Conservation (phyloP, 148 eudicot genomes). For the Suaeda aralocaspica region DNA sequence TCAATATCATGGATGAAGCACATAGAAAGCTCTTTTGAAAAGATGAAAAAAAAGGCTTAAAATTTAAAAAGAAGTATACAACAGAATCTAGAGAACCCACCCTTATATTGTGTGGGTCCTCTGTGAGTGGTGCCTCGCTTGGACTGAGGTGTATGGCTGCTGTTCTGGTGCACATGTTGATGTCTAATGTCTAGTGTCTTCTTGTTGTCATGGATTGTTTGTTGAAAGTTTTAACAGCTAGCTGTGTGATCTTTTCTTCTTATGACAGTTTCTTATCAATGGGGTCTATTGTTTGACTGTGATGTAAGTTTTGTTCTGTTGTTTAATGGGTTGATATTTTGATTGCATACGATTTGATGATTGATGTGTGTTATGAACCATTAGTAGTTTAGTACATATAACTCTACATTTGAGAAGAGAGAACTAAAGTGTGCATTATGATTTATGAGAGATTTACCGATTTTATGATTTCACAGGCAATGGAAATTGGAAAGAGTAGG, state of each 20-base stretch:
- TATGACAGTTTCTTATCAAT: background rate
- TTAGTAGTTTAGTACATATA: too few species aligned
- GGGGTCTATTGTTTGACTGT: background rate
- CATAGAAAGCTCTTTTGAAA: too few species aligned
- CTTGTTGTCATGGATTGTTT: slow-evolving; percentile 6
- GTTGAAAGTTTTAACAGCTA: background rate
- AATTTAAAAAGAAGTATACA: too few species aligned
- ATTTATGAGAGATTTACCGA: too few species aligned
- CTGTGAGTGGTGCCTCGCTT: slow-evolving; percentile 2
- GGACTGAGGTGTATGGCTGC: slow-evolving; percentile 18
- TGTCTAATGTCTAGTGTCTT: background rate
- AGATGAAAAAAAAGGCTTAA: background rate
- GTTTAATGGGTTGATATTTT: too few species aligned
- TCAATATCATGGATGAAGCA: background rate
- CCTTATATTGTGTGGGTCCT: slow-evolving; percentile 11
- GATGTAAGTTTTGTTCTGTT: background rate
- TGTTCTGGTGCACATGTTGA: slow-evolving; percentile 14
- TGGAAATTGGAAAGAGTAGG: too few species aligned
- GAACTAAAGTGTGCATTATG: too few species aligned
- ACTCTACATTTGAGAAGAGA: too few species aligned
- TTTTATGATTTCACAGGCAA: too few species aligned
- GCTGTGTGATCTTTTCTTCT: slow-evolving; percentile 3
- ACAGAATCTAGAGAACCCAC: slow-evolving; percentile 5
- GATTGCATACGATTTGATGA: too few species aligned
- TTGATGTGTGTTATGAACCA: too few species aligned